Conservation (phyloP, 129 eudicot species). For the Centella asiatica region DNA sequence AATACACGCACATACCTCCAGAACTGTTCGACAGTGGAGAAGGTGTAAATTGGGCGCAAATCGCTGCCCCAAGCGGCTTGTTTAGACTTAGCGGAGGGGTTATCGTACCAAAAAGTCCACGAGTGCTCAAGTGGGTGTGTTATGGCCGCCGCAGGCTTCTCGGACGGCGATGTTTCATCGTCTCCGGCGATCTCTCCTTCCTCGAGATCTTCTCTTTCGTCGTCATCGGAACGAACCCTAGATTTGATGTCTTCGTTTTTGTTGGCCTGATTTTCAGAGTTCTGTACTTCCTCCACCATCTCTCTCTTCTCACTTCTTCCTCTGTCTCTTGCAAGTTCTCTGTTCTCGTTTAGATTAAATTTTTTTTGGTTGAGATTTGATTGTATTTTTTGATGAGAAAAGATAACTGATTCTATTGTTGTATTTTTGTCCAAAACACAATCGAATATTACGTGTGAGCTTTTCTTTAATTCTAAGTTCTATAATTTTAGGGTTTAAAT, state of each 20-base stretch:
- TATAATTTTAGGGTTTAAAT: too few relatives aligned
- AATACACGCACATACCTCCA: too few relatives aligned
- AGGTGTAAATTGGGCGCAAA: conserved; percentile 67
- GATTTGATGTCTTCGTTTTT: background rate
- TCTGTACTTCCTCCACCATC: background rate
- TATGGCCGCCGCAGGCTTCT: background rate
- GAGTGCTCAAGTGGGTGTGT: conserved; percentile 5
- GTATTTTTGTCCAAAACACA: too few relatives aligned
- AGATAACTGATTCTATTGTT: too few relatives aligned
- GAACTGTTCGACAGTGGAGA: conserved; percentile 75
- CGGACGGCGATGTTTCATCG: background rate
- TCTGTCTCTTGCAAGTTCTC: too few relatives aligned
- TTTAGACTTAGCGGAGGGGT: conserved; percentile 1
- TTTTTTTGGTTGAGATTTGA: too few relatives aligned
- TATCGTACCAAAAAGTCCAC: conserved; percentile 6
- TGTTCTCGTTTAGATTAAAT: too few relatives aligned
- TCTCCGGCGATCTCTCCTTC: conserved; percentile 3
- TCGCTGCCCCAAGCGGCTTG: conserved; percentile 59
- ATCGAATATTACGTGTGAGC: too few relatives aligned
- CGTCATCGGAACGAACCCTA: background rate
- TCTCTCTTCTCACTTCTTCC: too few relatives aligned
- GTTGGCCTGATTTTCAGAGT: background rate
- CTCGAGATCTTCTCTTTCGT: background rate
- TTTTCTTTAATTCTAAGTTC: too few relatives aligned
- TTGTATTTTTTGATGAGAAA: too few relatives aligned